Percentiles rank a stretch among this genome's conserved stretches.
Evolutionary conservation across 305 asterid genomes (phyloP).

Genomic region (Galium porrigens): DNA sequence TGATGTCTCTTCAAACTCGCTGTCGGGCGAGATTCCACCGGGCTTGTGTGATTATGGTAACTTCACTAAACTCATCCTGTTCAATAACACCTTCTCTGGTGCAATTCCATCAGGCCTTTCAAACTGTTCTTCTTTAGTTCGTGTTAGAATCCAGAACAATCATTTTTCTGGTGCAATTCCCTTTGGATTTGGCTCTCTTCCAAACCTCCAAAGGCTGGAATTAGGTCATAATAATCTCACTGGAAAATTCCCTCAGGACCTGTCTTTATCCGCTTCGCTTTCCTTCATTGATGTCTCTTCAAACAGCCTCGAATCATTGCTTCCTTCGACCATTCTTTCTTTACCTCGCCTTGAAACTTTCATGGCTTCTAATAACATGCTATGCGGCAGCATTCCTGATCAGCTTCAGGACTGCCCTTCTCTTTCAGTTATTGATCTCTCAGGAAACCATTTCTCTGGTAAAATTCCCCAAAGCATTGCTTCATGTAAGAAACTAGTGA

Average conservation of each 20-base stretch:
- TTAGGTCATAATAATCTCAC: constrained; percentile 45
- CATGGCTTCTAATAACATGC: constrained; percentile 41
- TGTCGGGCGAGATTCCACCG: constrained; percentile 56
- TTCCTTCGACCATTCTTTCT: constrained; percentile 44
- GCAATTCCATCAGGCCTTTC: constrained; percentile 42
- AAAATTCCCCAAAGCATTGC: constrained; percentile 51
- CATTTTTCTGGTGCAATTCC: constrained; percentile 53
- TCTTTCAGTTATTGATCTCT: constrained; percentile 48
- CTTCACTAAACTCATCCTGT: constrained; percentile 64
- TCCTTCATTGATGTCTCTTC: constrained; percentile 50
- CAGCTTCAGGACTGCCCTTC: constrained; percentile 52
- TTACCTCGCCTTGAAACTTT: constrained; percentile 47
- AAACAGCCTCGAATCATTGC: constrained; percentile 35
- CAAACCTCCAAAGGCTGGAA: constrained; percentile 49
- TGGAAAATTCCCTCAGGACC: constrained; percentile 54
- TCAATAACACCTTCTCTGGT: constrained; percentile 63
- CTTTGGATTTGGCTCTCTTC: constrained; percentile 44
- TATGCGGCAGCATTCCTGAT: constrained; percentile 46
- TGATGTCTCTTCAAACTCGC: constrained; percentile 56
- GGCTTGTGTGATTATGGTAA: constrained; percentile 43
- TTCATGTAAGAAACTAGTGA: constrained; percentile 49
- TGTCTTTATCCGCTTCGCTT: constrained; percentile 42
- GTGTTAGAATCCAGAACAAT: constrained; percentile 57
- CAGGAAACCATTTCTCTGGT: constrained; percentile 45
- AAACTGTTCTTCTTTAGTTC: constrained; percentile 47